Percentiles rank a stretch among this genome's conserved stretches.
Conservation (phyloP, 2,329 filamentous ascomycete species). For the Cadophora gregata region DNA sequence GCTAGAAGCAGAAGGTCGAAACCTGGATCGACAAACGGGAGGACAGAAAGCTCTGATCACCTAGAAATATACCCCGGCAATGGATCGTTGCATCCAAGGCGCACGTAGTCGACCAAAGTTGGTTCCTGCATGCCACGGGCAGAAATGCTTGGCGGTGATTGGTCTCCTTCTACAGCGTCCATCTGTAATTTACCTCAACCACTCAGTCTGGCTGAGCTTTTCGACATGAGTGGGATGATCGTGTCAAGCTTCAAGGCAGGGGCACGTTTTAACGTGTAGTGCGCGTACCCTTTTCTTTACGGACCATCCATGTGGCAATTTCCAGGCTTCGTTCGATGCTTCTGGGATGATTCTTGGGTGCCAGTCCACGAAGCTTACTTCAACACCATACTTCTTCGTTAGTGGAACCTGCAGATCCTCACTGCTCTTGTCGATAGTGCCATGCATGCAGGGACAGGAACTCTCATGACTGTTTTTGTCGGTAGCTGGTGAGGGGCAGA, state of each 20-base stretch:
- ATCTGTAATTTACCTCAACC: too few species aligned
- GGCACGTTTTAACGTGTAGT: neutral
- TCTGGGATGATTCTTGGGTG: neutral
- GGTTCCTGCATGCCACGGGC: constrained; percentile 25
- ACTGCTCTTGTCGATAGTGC: constrained; percentile 17
- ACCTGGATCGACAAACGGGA: neutral
- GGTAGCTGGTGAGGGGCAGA: neutral
- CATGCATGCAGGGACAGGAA: constrained; percentile 18
- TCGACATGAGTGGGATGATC: neutral
- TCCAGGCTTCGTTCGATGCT: neutral
- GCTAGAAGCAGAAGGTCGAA: constrained; percentile 21
- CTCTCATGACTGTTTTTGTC: neutral
- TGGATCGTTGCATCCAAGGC: constrained; percentile 18
- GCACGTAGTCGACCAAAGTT: neutral
- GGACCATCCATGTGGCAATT: too few species aligned
- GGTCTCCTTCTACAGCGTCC: neutral
- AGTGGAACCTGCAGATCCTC: constrained; percentile 10
- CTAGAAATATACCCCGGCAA: neutral
- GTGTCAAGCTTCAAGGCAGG: neutral
- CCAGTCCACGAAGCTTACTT: neutral
- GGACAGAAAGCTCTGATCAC: constrained; percentile 15
- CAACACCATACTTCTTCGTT: neutral
- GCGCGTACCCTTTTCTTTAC: too few species aligned
- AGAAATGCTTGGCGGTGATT: constrained; percentile 17
- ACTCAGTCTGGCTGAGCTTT: too few species aligned